Evolutionary conservation across 257 asterid species (phyloP), one percentile per base, ranked within the genome.

Genomic region (Solanum ossicruentum): DNA sequence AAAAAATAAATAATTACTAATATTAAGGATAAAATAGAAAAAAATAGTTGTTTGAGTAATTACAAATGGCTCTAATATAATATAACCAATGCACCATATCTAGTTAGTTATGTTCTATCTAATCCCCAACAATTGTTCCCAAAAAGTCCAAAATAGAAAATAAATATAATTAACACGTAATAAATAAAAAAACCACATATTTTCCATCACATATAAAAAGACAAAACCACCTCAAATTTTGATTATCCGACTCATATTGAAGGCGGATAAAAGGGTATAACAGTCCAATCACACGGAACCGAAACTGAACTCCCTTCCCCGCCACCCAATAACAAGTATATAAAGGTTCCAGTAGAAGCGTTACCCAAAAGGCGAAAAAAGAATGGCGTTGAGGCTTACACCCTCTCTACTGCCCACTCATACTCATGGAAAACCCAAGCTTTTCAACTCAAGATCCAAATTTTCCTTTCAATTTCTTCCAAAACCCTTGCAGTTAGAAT

Each of bases 321-420:
- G 84, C 84, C 84, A 82, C 84, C 26, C 84, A 66, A 21, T 58
- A 58, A 61, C 58, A 61, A 43, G 5, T 52, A 82, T 28, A 26
- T 41, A 81, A 17, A 81, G 13, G 32, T 11, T 11, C 3, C 20
- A 18, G 71, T 45, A 21, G 82, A 18, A 47, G 26, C n/a, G 4
- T 77, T 10, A 77, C 41, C 55, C 16, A 56, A 8, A 75, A 47
- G 60, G 45, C 63, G 63, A 28, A 17, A 51, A 26, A 51, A 41
- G 8, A 78, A 94, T 95, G 99, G 98, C 97, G 15, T 69, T 88
- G 87, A 86, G 93, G 84, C 89, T 91, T 81, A 49, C 85, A 21
- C 85, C 88, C 7, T 51, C 92, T 28, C 86, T 86, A n/a, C 80
- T 91, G 58, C 88, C 96, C 51, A 77, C 88, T 43, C 65, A 17